A percentile compares a stretch with the other conserved stretches of the same genome.
These are phyloP conservation scores for Parvularia atlantis DNA, from an alignment of 78 protist species.

Conservation along the genomic window DNA sequence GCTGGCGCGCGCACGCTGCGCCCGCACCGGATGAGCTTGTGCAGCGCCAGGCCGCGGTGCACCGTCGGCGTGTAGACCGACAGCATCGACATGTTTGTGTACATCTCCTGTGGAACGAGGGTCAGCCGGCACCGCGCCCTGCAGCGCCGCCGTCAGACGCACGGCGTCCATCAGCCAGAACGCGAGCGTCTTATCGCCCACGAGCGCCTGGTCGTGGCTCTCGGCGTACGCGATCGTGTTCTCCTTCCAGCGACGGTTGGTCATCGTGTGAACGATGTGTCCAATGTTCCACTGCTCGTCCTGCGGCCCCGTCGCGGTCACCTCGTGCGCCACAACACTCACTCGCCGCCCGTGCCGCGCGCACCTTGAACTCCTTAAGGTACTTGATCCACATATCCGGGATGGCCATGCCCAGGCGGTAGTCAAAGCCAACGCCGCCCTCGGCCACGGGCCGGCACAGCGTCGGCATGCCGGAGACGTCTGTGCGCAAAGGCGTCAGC, in stretches of 20 bases:
- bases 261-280: constrained; percentile 49
- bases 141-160: too few species aligned
- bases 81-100: constrained; percentile 54
- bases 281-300: constrained; percentile 88
- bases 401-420: constrained; percentile 66
- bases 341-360: background rate
- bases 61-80: constrained; percentile 26
- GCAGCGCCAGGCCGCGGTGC: constrained; percentile 86
- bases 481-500: too few species aligned
- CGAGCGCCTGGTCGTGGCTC: constrained; percentile 87
- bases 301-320: too few species aligned
- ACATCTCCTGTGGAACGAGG: constrained; percentile 81
- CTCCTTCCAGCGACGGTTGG: constrained; percentile 76
- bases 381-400: constrained; percentile 92
- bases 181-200: constrained; percentile 93
- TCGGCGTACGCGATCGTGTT: constrained; percentile 78
- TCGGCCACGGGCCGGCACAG: constrained; percentile 69
- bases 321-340: too few species aligned
- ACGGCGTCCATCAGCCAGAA: constrained; percentile 92
- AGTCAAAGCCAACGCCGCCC: constrained; percentile 94
- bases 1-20: too few species aligned
- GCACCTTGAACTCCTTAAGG: constrained; percentile 52
- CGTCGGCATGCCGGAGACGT: constrained; percentile 82
- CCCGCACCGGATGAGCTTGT: constrained; percentile 71
- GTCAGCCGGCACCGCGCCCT: constrained; percentile 93